phyloP scores from a whole-genome alignment of 352 stramenopile species.

The Globisporangium polare region DNA sequence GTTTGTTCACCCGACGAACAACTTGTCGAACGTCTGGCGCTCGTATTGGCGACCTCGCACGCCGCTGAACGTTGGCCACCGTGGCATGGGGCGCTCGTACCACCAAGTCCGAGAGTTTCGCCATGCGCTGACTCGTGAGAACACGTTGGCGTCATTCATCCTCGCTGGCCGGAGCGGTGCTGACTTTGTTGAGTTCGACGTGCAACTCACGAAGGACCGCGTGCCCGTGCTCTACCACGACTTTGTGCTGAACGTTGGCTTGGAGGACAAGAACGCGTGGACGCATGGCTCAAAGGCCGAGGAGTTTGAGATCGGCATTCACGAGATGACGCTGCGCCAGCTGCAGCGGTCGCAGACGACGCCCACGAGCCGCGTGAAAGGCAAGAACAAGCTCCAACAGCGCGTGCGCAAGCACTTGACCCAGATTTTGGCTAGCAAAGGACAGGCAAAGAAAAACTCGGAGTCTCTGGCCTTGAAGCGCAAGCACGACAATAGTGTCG shows the following conservation, averaged over 20 bases:
- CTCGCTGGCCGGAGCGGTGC: conserved; percentile 59
- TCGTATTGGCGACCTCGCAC: conserved; percentile 60
- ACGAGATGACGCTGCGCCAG: conserved; percentile 63
- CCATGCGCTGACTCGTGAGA: conserved; percentile 66
- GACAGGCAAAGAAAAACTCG: conserved; percentile 3
- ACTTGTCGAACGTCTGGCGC: conserved; percentile 49
- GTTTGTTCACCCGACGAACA: conserved; percentile 56
- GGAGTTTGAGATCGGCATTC: conserved; percentile 61
- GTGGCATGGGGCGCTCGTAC: conserved; percentile 74
- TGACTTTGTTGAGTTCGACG: conserved; percentile 84
- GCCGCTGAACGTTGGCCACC: conserved; percentile 61
- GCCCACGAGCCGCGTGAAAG: conserved; percentile 33
- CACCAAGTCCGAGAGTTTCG: conserved; percentile 60
- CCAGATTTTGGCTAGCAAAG: conserved; percentile 33
- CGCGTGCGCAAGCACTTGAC: conserved; percentile 69
- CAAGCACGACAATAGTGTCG: background rate
- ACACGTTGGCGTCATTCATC: conserved; percentile 73
- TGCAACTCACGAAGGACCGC: conserved; percentile 75
- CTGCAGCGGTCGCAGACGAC: conserved; percentile 44
- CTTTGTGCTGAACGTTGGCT: conserved; percentile 57
- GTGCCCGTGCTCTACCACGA: conserved; percentile 81
- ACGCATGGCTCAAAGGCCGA: conserved; percentile 45
- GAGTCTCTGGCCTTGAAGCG: conserved; percentile 1
- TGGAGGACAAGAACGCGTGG: conserved; percentile 53
- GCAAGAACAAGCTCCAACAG: conserved; percentile 30